Percentiles rank a stretch among this genome's conserved stretches.
Conservation (phyloP, 2,329 filamentous ascomycete species). For the Pyricularia grisea region DNA sequence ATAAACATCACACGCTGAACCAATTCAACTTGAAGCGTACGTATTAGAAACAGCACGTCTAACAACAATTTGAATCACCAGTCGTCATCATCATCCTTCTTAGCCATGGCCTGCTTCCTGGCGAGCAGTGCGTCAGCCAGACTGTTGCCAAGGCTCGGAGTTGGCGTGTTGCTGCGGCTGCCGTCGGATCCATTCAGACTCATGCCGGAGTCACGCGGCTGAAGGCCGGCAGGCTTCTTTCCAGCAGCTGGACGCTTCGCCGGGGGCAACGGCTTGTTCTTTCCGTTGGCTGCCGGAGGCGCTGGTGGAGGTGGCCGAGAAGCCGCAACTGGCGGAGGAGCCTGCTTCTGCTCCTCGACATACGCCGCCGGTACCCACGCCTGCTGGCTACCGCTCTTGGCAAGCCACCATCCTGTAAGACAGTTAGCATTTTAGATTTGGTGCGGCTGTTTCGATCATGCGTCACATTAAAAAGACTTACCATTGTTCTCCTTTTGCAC, state of each 20-base stretch:
- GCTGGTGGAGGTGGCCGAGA: constrained; percentile 59
- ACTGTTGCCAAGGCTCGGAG: constrained; percentile 61
- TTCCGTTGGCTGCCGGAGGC: constrained; percentile 31
- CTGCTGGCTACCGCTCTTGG: constrained; percentile 61
- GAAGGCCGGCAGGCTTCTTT: constrained; percentile 59
- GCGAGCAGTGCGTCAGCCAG: constrained; percentile 71
- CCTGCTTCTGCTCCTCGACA: constrained; percentile 70
- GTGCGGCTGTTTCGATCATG: neutral
- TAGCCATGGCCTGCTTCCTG: constrained; percentile 67
- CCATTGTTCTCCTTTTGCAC: constrained; percentile 94
- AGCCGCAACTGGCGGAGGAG: constrained; percentile 47
- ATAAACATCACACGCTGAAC: neutral
- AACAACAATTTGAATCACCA: constrained; percentile 36
- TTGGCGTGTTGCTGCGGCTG: constrained; percentile 64
- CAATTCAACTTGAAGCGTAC: neutral
- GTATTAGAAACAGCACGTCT: neutral
- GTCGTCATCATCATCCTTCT: constrained; percentile 60
- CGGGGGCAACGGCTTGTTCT: constrained; percentile 54
- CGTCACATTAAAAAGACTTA: constrained; percentile 24
- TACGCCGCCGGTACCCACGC: constrained; percentile 95
- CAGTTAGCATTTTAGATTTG: constrained; percentile 21
- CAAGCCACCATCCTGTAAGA: constrained; percentile 83
- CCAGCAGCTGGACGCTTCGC: constrained; percentile 67
- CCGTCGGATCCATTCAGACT: constrained; percentile 49
- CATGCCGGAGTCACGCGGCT: constrained; percentile 64